Evolutionary conservation across 352 stramenopile genomes (phyloP), one percentile per base, ranked within the genome.

Genomic region (Phytophthora ohioensis): DNA sequence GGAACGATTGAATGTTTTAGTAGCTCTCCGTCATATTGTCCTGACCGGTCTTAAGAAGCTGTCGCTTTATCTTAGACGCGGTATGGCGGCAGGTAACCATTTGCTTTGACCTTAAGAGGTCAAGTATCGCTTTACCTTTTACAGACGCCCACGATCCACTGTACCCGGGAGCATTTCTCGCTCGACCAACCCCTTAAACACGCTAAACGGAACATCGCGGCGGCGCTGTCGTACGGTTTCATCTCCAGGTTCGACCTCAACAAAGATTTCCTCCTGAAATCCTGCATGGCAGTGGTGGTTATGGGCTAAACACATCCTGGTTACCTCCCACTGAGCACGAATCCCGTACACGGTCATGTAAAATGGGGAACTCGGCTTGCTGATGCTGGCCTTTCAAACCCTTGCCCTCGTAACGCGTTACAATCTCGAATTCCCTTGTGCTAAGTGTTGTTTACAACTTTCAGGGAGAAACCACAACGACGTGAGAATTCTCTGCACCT

Each of bases 131-230:
- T 21, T 57, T 65, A 2, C 45, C 46, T 6, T 36, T 65, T 5
- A 57, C 57, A 2, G 30, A 34, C 32, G 11, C n/a, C 57, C 57
- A 65, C 7, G 31, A 30, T 5, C 57, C 46, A 15, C 57, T 65
- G 46, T 65, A 64, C 0, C 12, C 0, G 57, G 57, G 17, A 64
- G 46, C 57, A 65, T 65, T 38, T 65, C 57, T 9, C 35, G 10
- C 32, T 49, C 57, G 9, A 57, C 2, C 6, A 56, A 31, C 34
- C 57, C 31, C 21, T 49, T 13, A 1, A 63, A n/a, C 13, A 54
- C 35, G 2, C 30, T 31, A 15, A 36, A 63, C 4, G 32, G 42
- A 4, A 54, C 30, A 43, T 63, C 55, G 1, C 32, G 55, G 0
- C 30, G 41, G 0, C 55, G 55, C 30, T 63, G 55, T 0, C 30